phyloP scores from a whole-genome alignment of 2,329 filamentous ascomycete genomes.

The Paecilomyces sp. region DNA sequence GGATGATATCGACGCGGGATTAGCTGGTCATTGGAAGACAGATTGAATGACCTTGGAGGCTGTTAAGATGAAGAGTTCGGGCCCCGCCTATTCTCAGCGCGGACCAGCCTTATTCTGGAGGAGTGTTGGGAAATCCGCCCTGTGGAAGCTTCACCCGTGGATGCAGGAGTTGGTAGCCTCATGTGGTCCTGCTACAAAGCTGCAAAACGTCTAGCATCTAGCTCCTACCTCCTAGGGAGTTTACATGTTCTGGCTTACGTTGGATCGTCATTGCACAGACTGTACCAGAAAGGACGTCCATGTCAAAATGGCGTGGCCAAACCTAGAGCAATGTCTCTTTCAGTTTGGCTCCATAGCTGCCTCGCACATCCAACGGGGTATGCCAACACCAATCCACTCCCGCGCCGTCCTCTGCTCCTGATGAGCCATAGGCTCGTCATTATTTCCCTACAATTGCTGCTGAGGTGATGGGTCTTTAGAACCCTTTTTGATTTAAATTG shows the following conservation, averaged over 20 bases:
- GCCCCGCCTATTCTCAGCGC: not conserved
- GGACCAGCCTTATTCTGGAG: not conserved
- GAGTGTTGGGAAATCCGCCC: not conserved
- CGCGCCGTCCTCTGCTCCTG: not conserved
- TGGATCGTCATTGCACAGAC: not conserved
- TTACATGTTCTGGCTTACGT: not conserved
- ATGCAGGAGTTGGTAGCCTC: not conserved
- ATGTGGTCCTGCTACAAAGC: not conserved
- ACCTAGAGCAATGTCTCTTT: not conserved
- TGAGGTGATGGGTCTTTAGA: not conserved
- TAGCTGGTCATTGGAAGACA: slow-evolving; percentile 84
- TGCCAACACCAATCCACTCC: not conserved
- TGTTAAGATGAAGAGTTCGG: not conserved
- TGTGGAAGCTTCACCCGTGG: not conserved
- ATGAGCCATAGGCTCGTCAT: not conserved
- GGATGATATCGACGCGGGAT: slow-evolving; percentile 61
- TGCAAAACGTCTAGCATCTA: not conserved
- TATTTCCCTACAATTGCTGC: not conserved
- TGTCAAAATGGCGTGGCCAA: not conserved
- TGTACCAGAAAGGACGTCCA: not conserved
- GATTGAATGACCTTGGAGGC: slow-evolving; percentile 51
- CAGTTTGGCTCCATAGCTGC: not conserved
- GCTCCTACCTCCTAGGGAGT: not conserved
- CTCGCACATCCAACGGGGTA: not conserved
- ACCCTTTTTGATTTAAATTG: not conserved